Base-by-base conservation (phyloP, 2,329 filamentous ascomycete genomes). In the Pseudocercospora macadamiae region DNA sequence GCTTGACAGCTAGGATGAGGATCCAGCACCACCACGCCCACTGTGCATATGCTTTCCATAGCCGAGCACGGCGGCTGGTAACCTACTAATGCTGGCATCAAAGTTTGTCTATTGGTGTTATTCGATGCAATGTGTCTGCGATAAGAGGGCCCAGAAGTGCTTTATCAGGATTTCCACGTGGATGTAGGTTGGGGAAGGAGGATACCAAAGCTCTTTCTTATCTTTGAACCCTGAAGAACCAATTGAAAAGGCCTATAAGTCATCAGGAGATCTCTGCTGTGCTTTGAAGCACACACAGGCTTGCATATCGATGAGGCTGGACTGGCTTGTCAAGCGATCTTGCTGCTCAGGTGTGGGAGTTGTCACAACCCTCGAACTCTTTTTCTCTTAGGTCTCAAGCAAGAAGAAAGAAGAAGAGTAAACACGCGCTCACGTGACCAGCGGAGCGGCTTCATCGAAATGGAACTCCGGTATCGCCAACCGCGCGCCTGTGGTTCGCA, bases 291-390 rank as follows among this genome's bases (percentile, higher is more conserved):
- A 47, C 42, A 23, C 42, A n/a, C 26, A n/a, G 48, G 48, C 30
- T 51, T 51, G 48, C 48, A 51, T 51, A 37, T 37, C 16, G 48
- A 51, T 28, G 16, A 51, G 30, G n/a, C 48, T 51, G 10, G 56
- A 59, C 45, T 28, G 28, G 34, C 54, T 55, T 55, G 51, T 32
- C 44, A 51, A 47, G 51, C 42, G 56, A 55, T 54, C 28, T 36
- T 23, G 26, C 47, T 21, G 23, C 14, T 49, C 23, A 18, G 14
- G 32, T 19, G 36, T 39, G 18, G 26, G n/a, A 23, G 54, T 26
- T 51, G 23, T 14, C 54, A 57, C 14, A 26, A 30, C 18, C 18
- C 4, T 42, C 18, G 12, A 19, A 21, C 23, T 8, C 23, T 42
- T n/a, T n/a, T n/a, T n/a, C n/a, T n/a, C n/a, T n/a, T n/a, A n/a